Evolutionary conservation across 2,329 filamentous ascomycete genomes (phyloP), one percentile per base, ranked within the genome.

Genomic region (Lasiodiplodia theobromae): DNA sequence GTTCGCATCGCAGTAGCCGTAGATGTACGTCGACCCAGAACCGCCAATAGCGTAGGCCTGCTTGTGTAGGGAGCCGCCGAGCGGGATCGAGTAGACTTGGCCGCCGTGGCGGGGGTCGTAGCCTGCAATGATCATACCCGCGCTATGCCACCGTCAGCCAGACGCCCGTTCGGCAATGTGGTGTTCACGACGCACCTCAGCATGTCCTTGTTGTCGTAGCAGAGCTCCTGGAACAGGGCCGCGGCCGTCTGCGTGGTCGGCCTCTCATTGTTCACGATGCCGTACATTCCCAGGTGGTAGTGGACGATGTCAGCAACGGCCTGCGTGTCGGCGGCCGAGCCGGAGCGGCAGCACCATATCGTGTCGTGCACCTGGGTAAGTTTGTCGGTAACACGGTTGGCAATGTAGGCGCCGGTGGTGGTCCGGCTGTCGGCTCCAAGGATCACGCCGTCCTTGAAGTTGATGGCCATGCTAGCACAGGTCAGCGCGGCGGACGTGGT

Each of bases 261-360:
- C 16, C 91, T 86, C 84, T 95, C 93, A 78, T 94, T 90, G 81
- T 97, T 97, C 75, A 89, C 89, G 83, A 97, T 92, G 71, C 92
- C 91, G 81, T 97, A 98, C 84, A 97, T 89, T 75, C 93, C 92
- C 65, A 99, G 87, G 80, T 99, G 93, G 82, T 98, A 97, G 79
- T 97, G 93, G 52, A 99, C 96, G 76, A 99, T 97, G 78, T 99
- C 96, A 69, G 96, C 96, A 60, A 99, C 94, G 62, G 96, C 96
- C 83, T 99, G 96, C 69, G 96, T 99, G 79, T 99, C 96, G 73
- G 96, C 96, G 38, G 96, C 96, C 31, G 96, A 99, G 64, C 96
- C 96, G 70, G 96, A 98, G 77, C 96, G 91, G 85, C 96, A 99
- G 86, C 96, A 99, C 96, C 96, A 99, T 83, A 99, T 98, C 69